These are phyloP conservation scores for Panaeolus cyanescens DNA, from an alignment of 768 basidiomycete species.

Conservation along the genomic window DNA sequence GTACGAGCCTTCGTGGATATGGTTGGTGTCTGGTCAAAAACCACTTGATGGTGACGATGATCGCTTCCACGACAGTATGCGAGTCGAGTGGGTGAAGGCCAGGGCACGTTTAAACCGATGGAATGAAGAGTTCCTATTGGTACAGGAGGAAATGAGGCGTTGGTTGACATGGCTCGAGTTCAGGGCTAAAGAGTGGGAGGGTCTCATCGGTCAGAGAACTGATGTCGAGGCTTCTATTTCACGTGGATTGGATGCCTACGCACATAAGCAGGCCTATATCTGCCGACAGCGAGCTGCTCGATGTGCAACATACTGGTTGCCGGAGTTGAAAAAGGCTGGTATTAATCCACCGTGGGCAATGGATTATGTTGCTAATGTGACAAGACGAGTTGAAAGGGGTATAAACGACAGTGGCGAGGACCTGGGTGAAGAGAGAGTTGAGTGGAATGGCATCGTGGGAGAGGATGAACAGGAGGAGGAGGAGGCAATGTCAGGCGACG, in stretches of 20 bases:
- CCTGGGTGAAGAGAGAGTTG: background rate
- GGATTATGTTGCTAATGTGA: background rate
- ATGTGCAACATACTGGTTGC: background rate
- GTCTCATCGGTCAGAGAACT: background rate
- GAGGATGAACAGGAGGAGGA: background rate
- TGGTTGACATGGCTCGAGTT: conserved; percentile 2
- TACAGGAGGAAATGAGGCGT: conserved; percentile 11
- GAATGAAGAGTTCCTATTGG: conserved; percentile 10
- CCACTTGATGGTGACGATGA: conserved; percentile 1
- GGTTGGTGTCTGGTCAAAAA: conserved; percentile 7
- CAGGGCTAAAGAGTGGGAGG: conserved; percentile 6
- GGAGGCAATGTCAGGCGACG: background rate
- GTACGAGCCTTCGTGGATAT: conserved; percentile 24
- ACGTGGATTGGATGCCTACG: background rate
- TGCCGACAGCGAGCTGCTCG: background rate
- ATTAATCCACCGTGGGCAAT: background rate
- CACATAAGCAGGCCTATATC: background rate
- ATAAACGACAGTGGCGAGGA: background rate
- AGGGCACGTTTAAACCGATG: conserved; percentile 2
- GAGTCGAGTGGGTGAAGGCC: conserved; percentile 11
- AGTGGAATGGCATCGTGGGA: too few relatives aligned
- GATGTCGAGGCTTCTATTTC: background rate
- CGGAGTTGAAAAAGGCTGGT: background rate
- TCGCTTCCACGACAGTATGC: conserved; percentile 12
- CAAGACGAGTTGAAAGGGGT: too few relatives aligned